Conservation (phyloP, 441 rosid species). For the Dalechampia spathulata region DNA sequence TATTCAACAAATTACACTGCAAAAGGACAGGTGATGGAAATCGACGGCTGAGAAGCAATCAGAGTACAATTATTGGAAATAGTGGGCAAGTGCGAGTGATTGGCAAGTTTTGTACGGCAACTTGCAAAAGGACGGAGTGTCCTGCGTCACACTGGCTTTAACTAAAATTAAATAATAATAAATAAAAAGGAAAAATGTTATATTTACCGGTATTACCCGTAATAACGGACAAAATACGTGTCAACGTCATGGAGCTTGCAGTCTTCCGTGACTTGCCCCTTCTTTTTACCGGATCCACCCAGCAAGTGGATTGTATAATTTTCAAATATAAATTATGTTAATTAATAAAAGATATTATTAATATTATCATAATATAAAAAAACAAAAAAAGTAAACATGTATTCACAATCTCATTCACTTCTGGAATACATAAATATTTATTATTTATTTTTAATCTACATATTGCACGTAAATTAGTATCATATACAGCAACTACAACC, state of each 20-base stretch:
- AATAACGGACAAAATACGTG: constrained; percentile 18
- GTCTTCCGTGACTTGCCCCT: neutral
- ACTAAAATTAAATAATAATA: neutral
- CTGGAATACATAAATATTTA: too few species aligned
- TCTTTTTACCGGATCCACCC: neutral
- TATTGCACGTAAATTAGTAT: too few species aligned
- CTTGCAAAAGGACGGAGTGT: constrained; percentile 21
- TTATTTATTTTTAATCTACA: too few species aligned
- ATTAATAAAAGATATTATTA: too few species aligned
- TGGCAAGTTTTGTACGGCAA: constrained; percentile 16
- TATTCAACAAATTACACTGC: constrained; percentile 21
- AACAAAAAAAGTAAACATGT: too few species aligned
- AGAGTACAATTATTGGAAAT: constrained; percentile 22
- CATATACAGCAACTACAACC: neutral
- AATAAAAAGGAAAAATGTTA: too few species aligned
- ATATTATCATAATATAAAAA: too few species aligned
- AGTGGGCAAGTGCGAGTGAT: constrained; percentile 23
- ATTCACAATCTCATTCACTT: too few species aligned
- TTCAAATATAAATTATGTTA: too few species aligned
- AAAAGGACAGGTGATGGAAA: neutral
- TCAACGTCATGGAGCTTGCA: constrained; percentile 6
- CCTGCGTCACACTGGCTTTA: constrained; percentile 15
- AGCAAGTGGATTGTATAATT: neutral
- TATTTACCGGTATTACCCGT: constrained; percentile 27
- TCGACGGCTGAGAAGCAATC: constrained; percentile 19